Evolutionary conservation across 371 early-diverging fungal species (phyloP), one percentile per base, ranked within the genome.

Genomic region (Paramicrosporidium saccamoebae): DNA sequence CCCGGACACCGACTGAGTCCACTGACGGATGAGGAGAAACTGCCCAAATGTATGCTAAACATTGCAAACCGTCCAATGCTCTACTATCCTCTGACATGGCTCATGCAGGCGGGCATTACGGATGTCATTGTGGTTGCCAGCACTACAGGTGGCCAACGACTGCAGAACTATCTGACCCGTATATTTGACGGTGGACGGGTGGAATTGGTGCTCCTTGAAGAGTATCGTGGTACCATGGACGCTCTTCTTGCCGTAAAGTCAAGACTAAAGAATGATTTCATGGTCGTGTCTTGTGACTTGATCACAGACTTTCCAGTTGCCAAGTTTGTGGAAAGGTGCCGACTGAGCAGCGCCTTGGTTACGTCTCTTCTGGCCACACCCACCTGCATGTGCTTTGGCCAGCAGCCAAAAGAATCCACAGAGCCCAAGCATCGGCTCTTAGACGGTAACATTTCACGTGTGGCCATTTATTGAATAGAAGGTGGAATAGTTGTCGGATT

Each of bases 11-110:
- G 46, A 27, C 46, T 74, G 29, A 64, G 63, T 28, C 73, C 77
- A 17, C 50, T 75, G 39, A 58, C 66, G 2, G 74, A 71, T 27
- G 64, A 64, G 24, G 59, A 61, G 25, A 60, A 55, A 33, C 32
- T 66, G 36, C 78, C 82, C 9, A 81, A 82, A 38, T 77, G 82
- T 1, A 52, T 81, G 16, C 46, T 88, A 17, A 86, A 86, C 6
- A 50, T 84, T 15, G 84, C 68, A 8, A 81, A 81, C 41, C 64
- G 64, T 36, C 90, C 90, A 14, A 66, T 82, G 49, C 58, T 88
- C 30, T 55, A 61, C 30, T 75, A 88, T 35, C 61, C 62, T 7
- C 51, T 88, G 20, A 59, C 74, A 27, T 84, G 90, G 86, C 52
- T 88, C 4, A 79, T 79, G 30, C 50, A 54, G 19, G 73, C 75